Base-by-base conservation (phyloP, 1,139 yeast genomes). In the Hemisphaericaspora xylofermentans region DNA sequence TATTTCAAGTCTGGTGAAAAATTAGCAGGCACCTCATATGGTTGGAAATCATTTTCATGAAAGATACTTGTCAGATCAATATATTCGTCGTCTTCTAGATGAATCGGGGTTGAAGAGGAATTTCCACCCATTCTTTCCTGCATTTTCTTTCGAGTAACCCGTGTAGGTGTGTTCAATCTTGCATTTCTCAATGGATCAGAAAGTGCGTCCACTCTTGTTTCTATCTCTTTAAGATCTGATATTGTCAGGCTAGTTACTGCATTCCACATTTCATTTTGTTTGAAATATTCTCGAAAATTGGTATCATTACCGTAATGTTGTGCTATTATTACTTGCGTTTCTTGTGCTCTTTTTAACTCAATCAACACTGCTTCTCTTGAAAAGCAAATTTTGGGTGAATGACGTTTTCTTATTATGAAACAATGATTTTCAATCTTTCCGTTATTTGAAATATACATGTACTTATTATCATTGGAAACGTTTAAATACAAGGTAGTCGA, bases 1-100 rank as follows among this genome's bases (percentile, higher is more conserved):
- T 78, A 73, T 31, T 67, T 68, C 39, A 84, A 60, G 7, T 74
- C 67, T 0, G 89, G 89, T 8, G 63, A 58, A 47, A 80, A 82
- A 2, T 47, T 43, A 3, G 60, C 59, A 3, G 66, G 66, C 4
- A 17, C 42, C 37, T 53, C 59, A 29, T 41, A 38, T 2, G 45
- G 44, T 22, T 39, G 35, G 19, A 45, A 43, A 30, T 47, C 50
- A 12, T 41, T 40, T 2, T 44, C 44, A 30, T 24, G 29, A 42
- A 46, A 43, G 10, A 45, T 21, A 9, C 43, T 39, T 29, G 24
- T 29, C 34, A 18, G 30, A 18, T 22, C 12, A 15, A 4, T 16
- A 22, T 13, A 6, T 21, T 31, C 17, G 14, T 32, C 36, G 9
- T 24, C 36, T 24, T 25, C 38, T 1, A 27, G n/a, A 2, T 28